A percentile compares a stretch with the other conserved stretches of the same genome.
Conservation (phyloP, 805 yeast genomes). For the Nakazawaea ishiwadae region DNA sequence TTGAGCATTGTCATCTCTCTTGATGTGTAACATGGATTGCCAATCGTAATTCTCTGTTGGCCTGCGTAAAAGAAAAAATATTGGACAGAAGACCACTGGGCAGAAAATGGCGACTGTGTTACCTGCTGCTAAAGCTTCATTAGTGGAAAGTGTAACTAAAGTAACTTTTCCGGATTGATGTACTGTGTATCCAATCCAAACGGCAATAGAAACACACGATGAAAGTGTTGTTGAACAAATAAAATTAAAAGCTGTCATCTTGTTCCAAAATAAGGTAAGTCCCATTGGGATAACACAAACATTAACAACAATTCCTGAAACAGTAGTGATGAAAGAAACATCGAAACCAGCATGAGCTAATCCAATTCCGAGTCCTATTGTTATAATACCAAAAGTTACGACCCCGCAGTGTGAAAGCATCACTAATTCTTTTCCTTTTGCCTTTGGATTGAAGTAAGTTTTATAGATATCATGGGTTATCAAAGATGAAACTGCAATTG, state of each 20-base stretch:
- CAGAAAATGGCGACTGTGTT: constrained; percentile 50
- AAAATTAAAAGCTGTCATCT: constrained; percentile 42
- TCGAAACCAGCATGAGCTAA: constrained; percentile 45
- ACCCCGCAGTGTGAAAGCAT: constrained; percentile 40
- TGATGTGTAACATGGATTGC: constrained; percentile 39
- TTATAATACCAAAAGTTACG: constrained; percentile 34
- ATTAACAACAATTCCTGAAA: constrained; percentile 48
- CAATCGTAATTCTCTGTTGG: constrained; percentile 48
- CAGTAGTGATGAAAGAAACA: constrained; percentile 49
- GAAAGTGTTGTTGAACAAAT: constrained; percentile 41
- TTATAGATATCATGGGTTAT: constrained; percentile 48
- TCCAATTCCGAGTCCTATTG: constrained; percentile 48
- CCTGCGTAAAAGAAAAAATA: constrained; percentile 37
- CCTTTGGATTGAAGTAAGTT: constrained; percentile 44
- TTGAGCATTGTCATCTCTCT: constrained; percentile 35
- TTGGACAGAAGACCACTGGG: constrained; percentile 41
- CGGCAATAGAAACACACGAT: constrained; percentile 40
- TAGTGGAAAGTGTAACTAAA: constrained; percentile 37
- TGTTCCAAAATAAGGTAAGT: constrained; percentile 39
- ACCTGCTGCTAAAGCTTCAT: constrained; percentile 52
- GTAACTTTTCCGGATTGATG: constrained; percentile 23
- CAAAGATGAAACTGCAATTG: constrained; percentile 47
- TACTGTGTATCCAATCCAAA: constrained; percentile 32
- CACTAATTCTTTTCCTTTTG: constrained; percentile 43
- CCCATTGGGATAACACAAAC: constrained; percentile 51